Conservation (phyloP, 179 eudicot species). For the Spinacia oleracea region DNA sequence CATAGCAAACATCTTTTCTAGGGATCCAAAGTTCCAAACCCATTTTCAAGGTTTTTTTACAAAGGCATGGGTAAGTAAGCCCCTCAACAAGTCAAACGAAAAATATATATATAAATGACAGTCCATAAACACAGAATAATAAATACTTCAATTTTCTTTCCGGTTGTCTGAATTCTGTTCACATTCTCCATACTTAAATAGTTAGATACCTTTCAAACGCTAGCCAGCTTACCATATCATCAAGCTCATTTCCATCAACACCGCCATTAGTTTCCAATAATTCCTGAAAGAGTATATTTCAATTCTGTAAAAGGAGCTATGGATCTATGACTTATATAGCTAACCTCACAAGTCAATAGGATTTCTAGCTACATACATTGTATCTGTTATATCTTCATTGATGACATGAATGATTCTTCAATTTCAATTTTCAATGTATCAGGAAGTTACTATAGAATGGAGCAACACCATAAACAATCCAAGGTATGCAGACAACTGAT, state of each 20-base stretch:
- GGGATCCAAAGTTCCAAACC: constrained; percentile 9
- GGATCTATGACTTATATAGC: too few species aligned
- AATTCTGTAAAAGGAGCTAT: not conserved
- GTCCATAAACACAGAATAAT: not conserved
- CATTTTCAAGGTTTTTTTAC: not conserved
- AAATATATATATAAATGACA: not conserved
- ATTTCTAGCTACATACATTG: not conserved
- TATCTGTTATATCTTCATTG: not conserved
- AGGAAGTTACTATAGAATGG: not conserved
- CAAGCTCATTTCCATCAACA: not conserved
- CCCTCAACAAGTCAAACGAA: not conserved
- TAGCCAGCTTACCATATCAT: not conserved
- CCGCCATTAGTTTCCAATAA: constrained; percentile 6
- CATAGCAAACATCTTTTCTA: not conserved
- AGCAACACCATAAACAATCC: constrained; percentile 9
- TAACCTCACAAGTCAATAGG: not conserved
- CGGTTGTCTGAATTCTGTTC: not conserved
- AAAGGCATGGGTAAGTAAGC: not conserved
- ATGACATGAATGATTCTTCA: not conserved
- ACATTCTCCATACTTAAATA: not conserved
- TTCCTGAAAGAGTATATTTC: not conserved
- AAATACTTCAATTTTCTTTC: not conserved
- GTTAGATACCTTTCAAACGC: not conserved
- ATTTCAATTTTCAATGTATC: not conserved
- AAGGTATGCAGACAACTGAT: not conserved